phyloP scores from a whole-genome alignment of 495 filamentous ascomycete genomes.

The Corynascus novoguineensis region DNA sequence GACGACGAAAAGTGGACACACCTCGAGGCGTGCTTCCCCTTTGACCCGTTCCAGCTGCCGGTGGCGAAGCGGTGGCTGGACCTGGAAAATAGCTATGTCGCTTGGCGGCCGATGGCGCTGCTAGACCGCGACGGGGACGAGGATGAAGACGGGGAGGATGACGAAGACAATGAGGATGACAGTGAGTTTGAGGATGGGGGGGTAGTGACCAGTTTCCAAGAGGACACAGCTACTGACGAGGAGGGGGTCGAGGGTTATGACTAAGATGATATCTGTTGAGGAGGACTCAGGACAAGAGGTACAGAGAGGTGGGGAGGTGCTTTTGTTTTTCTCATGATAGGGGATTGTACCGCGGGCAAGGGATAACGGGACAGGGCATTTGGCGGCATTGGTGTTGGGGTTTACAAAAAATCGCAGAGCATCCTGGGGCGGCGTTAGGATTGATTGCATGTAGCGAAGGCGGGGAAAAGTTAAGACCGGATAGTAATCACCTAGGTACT shows the following conservation, averaged over 20 bases:
- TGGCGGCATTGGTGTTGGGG: not conserved
- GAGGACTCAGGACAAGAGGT: not conserved
- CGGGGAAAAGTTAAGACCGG: not conserved
- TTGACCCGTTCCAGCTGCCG: constrained; percentile 89
- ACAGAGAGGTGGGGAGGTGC: not conserved
- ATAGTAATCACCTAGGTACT: too few relatives aligned
- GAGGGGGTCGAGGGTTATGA: constrained; percentile 10
- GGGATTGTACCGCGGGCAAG: not conserved
- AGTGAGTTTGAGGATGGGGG: constrained; percentile 39
- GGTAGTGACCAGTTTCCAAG: constrained; percentile 33
- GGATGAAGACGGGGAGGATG: constrained; percentile 47
- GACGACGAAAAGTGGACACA: constrained; percentile 66
- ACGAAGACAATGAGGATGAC: constrained; percentile 27
- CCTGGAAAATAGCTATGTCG: constrained; percentile 72
- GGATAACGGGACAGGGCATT: too few relatives aligned
- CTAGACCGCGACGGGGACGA: constrained; percentile 47
- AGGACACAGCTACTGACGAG: constrained; percentile 46
- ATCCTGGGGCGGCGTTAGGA: not conserved
- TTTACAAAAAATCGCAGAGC: not conserved
- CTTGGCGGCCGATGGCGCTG: constrained; percentile 75
- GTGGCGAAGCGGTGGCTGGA: constrained; percentile 69
- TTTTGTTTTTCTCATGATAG: not conserved
- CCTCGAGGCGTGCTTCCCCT: constrained; percentile 92
- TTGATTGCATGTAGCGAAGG: not conserved
- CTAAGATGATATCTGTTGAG: not conserved